phyloP scores from a whole-genome alignment of 371 early-diverging fungal species.

The Circinella umbellata region DNA sequence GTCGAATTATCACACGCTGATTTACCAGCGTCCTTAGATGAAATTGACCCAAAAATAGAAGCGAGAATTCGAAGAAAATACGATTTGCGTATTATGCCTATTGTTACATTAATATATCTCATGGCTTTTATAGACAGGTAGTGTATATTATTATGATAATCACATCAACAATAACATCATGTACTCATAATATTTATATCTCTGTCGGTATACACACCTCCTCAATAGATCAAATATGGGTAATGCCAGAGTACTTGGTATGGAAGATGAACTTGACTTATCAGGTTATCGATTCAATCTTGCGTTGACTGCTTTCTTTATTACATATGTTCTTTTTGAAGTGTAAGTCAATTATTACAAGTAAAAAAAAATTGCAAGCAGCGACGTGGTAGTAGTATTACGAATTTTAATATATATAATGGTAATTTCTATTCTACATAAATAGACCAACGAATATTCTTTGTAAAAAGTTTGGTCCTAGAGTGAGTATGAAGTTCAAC shows the following conservation, averaged over 20 bases:
- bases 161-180: no score
- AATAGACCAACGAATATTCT: constrained; percentile 26
- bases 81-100: constrained; percentile 34
- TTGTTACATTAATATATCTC: constrained; percentile 36
- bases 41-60: constrained; percentile 28
- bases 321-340: constrained; percentile 42
- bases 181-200: no score
- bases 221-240: constrained; percentile 45
- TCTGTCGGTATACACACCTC: no score
- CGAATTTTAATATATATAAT: no score
- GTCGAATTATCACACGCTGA: not conserved
- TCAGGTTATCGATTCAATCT: constrained; percentile 26
- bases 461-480: constrained; percentile 37
- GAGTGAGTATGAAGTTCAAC: not conserved
- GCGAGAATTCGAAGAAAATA: constrained; percentile 34
- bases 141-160: no score
- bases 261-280: constrained; percentile 36
- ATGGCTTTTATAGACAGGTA: constrained; percentile 45
- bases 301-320: constrained; percentile 25
- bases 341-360: constrained; percentile 16
- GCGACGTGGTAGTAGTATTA: no score
- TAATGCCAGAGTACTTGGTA: constrained; percentile 45
- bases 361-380: no score
- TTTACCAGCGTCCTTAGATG: constrained; percentile 12
- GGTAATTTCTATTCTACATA: no score